phyloP scores from a whole-genome alignment of 768 basidiomycete genomes.

The Mycena vulgaris region DNA sequence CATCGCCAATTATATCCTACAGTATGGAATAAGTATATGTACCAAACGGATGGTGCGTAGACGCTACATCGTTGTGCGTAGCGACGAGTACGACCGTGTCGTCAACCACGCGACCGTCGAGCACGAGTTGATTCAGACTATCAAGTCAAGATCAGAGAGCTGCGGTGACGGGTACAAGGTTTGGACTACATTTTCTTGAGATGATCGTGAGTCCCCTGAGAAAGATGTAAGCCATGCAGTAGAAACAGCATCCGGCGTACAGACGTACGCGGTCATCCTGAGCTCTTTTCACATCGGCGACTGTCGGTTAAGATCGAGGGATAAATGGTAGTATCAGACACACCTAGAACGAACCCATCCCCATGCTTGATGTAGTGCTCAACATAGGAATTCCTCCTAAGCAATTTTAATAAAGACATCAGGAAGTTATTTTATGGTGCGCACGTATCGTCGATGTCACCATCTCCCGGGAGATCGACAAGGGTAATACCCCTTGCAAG shows the following conservation, averaged over 20 bases:
- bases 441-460: slow-evolving; percentile 24
- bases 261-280: slow-evolving; percentile 23
- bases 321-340: too few relatives aligned
- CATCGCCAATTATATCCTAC: background rate
- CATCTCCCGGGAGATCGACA: slow-evolving; percentile 25
- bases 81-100: background rate
- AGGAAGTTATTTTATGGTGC: too few relatives aligned
- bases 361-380: slow-evolving; percentile 4
- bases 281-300: slow-evolving; percentile 8
- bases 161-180: too few relatives aligned
- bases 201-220: background rate
- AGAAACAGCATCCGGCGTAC: background rate
- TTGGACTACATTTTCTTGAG: background rate
- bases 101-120: background rate
- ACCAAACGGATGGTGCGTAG: background rate
- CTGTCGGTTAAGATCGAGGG: background rate
- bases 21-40: background rate
- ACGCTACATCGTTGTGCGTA: slow-evolving; percentile 5
- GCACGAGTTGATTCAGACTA: slow-evolving; percentile 1
- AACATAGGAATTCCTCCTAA: background rate
- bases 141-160: background rate
- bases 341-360: slow-evolving; percentile 22
- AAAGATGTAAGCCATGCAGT: background rate
- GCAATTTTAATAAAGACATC: background rate
- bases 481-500: slow-evolving; percentile 17